Base-by-base conservation (phyloP, 208 protist species). In the Phytomonas sp. region DNA sequence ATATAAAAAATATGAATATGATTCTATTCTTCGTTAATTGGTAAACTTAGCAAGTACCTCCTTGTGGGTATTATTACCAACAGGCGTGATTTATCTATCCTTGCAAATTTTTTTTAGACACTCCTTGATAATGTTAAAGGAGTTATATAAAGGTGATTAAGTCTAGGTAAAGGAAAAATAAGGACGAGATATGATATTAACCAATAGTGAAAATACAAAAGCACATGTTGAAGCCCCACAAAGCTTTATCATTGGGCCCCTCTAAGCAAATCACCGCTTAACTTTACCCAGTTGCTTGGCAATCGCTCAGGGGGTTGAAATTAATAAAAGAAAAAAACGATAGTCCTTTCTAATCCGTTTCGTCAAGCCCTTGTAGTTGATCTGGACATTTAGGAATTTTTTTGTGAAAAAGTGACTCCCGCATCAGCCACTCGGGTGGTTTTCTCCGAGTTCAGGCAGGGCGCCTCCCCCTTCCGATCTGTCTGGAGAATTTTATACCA, bases 401-500 rank as follows among this genome's bases (percentile, higher is more conserved):
- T 4, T n/a, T 6, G 60, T 49, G 30, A 49, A 3, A 33, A 23
- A 8, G 37, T 26, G 10, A 8, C 29, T 61, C 40, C 30, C 31
- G 49, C 60, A 29, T 23, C 60, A 34, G 33, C 16, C 23, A 31
- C 10, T n/a, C 29, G 40, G 31, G 59, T 1, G 33, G 14, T 30
- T 32, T 40, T 66, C 8, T 63, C 37, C 19, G 29, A 2, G 1
- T 52, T 33, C 33, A 56, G 45, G 23, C 2, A 2, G 19, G 45
- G 45, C 23, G 45, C 16, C 8, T 62, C 70, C 49, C 63, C 59
- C 34, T 26, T 59, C 26, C 45, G 34, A 60, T 80, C 72, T 0
- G 66, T 59, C 60, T 63, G 34, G 23, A 73, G 33, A 29, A 75
- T 16, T 29, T 70, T 67, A 56, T 75, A 81, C 30, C 60, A 67